Base-by-base conservation (phyloP, 2,329 filamentous ascomycete genomes). In the Dothistroma septosporum region DNA sequence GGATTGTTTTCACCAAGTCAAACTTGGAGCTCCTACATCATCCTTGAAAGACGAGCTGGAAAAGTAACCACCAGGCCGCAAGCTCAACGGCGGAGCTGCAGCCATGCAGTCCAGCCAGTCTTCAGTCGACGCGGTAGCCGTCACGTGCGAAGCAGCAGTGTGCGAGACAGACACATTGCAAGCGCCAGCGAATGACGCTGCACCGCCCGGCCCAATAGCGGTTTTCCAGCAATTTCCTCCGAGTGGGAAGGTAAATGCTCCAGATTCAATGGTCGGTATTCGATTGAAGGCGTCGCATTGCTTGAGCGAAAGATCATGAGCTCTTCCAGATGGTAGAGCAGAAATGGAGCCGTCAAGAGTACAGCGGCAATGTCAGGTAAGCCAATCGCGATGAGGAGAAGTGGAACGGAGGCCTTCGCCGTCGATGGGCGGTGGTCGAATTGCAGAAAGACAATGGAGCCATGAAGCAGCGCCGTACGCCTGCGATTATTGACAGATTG, bases 1-100 rank as follows among this genome's bases (percentile, higher is more conserved):
- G 67, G 2, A 68, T 70, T 55, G 64, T 74, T 50, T 72, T 68
- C 62, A 70, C 66, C 54, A 72, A 73, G 55, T 68, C 68, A 4
- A 72, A 66, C 49, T 60, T 73, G 22, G 64, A 69, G 5, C 50
- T 73, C 2, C 59, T 73, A 14, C 69, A 70, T 6, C 58, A 28
- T 22, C 19, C n/a, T 10, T 55, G n/a, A 46, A 24, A 28, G 55
- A 46, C 6, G 57, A 55, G 46, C 21, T 16, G 28, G 28, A 19
- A 11, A 50, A 59, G 12, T n/a, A 4, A 5, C 46, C n/a, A 48
- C 35, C 21, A 16, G 19, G 22, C 19, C 10, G 14, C 46, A 21
- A 37, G 9, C 14, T 5, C 12, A 48, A 21, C 6, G 21, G 46
- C 46, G 19, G 46, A 16, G 46, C n/a, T 21, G 46, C 46, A 21